These are phyloP conservation scores for Ceratobasidium sp. DNA, from an alignment of 1,284 basidiomycete species.

Conservation along the genomic window DNA sequence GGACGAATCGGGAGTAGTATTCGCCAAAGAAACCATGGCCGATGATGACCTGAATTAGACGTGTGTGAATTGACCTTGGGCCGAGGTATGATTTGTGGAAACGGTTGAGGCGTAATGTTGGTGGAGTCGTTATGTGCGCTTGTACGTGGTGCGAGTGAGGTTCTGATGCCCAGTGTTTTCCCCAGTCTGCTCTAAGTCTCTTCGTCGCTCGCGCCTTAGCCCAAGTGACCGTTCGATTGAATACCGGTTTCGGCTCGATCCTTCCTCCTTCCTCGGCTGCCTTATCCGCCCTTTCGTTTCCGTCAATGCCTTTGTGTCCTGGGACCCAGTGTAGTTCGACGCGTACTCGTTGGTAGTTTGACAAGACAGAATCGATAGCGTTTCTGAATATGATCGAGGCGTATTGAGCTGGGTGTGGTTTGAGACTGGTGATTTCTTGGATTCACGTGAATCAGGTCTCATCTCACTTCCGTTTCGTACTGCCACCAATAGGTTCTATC, in stretches of 20 bases:
- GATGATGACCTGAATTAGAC: slow-evolving; percentile 7
- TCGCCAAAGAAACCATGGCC: slow-evolving; percentile 1
- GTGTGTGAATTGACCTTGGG: neutral
- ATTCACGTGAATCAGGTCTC: neutral
- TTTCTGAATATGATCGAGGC: neutral
- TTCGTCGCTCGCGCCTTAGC: neutral
- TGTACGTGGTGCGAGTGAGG: neutral
- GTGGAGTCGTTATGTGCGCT: neutral
- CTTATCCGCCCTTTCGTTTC: slow-evolving; percentile 43
- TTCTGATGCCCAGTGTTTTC: neutral
- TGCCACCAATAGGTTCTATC: too few species aligned
- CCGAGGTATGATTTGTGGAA: neutral
- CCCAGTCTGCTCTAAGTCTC: neutral
- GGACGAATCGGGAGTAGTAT: slow-evolving; percentile 29
- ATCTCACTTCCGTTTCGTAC: neutral
- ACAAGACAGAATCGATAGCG: neutral
- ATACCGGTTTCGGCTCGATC: neutral
- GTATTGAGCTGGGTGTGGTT: slow-evolving; percentile 3
- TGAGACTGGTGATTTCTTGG: neutral
- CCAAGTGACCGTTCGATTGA: slow-evolving; percentile 22
- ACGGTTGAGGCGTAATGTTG: neutral
- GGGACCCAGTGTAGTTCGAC: slow-evolving; percentile 41
- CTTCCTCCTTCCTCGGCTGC: slow-evolving; percentile 42
- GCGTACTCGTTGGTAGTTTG: neutral
- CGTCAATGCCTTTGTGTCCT: slow-evolving; percentile 40